phyloP scores from a whole-genome alignment of 768 basidiomycete genomes.

The Candolleomyces aberdarensis region DNA sequence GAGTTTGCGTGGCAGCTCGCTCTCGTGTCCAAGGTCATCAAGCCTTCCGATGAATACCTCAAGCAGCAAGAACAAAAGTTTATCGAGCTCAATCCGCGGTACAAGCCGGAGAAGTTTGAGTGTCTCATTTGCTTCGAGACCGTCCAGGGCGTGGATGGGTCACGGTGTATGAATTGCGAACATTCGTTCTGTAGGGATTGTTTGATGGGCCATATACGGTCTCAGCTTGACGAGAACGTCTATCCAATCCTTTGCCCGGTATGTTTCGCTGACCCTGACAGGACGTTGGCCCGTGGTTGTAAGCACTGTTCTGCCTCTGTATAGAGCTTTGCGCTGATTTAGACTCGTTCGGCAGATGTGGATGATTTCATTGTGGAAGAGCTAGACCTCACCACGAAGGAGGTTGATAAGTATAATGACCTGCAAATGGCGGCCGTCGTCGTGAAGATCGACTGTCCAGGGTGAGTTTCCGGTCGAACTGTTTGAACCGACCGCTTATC shows the following conservation, averaged over 20 bases:
- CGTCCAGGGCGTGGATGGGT: conserved; percentile 3
- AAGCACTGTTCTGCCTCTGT: neutral
- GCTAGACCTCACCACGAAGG: neutral
- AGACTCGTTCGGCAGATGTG: neutral
- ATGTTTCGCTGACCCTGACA: conserved; percentile 5
- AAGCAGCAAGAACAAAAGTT: neutral
- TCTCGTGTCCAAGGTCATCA: neutral
- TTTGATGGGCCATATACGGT: conserved; percentile 2
- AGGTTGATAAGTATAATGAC: conserved; percentile 2
- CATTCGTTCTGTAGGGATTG: conserved; percentile 9
- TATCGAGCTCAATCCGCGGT: neutral
- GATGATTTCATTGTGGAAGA: conserved; percentile 1
- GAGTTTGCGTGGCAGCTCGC: neutral
- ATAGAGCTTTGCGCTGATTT: neutral
- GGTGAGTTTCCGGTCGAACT: neutral
- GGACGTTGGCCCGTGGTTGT: conserved; percentile 5
- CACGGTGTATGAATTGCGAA: conserved; percentile 7
- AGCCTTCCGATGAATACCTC: neutral
- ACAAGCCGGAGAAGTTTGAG: conserved; percentile 2
- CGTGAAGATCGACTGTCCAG: conserved; percentile 8
- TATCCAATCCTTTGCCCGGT: conserved; percentile 7
- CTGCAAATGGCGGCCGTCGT: conserved; percentile 4
- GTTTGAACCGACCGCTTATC: too few relatives aligned
- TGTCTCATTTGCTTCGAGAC: conserved; percentile 10
- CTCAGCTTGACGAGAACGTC: conserved; percentile 2